phyloP scores from a whole-genome alignment of 2,329 filamentous ascomycete genomes.

The Colletotrichum orchidophilum region DNA sequence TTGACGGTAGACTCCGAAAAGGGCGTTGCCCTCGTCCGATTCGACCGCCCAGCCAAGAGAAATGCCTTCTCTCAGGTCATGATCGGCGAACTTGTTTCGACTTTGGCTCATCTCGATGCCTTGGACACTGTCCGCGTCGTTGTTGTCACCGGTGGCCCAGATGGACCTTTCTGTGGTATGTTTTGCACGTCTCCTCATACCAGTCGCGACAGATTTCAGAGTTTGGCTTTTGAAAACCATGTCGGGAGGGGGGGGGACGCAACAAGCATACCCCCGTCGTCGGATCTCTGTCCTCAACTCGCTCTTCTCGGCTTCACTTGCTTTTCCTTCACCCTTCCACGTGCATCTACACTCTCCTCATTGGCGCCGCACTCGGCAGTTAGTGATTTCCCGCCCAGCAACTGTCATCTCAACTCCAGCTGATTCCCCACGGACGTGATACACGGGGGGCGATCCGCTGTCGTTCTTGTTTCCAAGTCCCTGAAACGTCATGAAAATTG shows the following conservation, averaged over 20 bases:
- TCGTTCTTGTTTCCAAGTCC: slow-evolving; percentile 18
- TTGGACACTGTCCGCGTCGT: slow-evolving; percentile 44
- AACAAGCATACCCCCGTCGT: neutral
- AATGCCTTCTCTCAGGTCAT: slow-evolving; percentile 66
- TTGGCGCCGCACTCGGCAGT: slow-evolving; percentile 6
- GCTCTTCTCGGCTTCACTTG: neutral
- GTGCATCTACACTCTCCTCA: neutral
- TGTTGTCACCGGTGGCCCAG: slow-evolving; percentile 46
- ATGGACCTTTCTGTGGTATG: slow-evolving; percentile 49
- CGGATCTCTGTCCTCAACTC: neutral
- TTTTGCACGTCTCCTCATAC: neutral
- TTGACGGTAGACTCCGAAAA: slow-evolving; percentile 24
- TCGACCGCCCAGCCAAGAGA: slow-evolving; percentile 61
- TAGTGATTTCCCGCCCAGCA: neutral
- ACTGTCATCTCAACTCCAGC: slow-evolving; percentile 24
- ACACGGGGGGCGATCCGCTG: neutral
- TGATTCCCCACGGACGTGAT: slow-evolving; percentile 31
- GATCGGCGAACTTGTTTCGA: slow-evolving; percentile 53
- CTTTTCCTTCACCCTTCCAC: neutral
- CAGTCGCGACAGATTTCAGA: neutral
- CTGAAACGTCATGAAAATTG: slow-evolving; percentile 18
- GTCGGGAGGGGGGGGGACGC: neutral
- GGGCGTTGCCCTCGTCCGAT: slow-evolving; percentile 28
- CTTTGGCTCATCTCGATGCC: slow-evolving; percentile 29
- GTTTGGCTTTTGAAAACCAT: neutral